These are phyloP conservation scores for Lignosus rhinocerotis DNA, from an alignment of 1,284 basidiomycete genomes.

Conservation along the genomic window DNA sequence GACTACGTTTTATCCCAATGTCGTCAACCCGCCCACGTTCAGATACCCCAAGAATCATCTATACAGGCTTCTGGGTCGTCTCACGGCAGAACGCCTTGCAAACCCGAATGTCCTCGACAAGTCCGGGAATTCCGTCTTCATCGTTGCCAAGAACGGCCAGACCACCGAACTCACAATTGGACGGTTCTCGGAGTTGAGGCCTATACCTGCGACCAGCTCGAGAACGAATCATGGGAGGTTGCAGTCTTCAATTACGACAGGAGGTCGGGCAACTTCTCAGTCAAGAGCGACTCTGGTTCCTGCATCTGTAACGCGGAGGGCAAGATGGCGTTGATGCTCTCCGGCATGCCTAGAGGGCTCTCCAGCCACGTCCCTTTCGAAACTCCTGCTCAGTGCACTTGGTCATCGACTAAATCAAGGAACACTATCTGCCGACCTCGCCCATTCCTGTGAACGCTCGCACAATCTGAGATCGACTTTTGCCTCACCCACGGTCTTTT, in stretches of 20 bases:
- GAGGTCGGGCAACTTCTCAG: constrained; percentile 22
- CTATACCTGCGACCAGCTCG: constrained; percentile 14
- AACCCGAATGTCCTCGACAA: neutral
- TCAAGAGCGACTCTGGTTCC: constrained; percentile 31
- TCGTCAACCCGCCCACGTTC: neutral
- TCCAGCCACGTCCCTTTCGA: constrained; percentile 30
- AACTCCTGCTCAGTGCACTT: constrained; percentile 30
- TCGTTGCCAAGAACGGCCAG: constrained; percentile 25
- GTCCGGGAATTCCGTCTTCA: constrained; percentile 12
- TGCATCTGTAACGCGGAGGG: constrained; percentile 31
- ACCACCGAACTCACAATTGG: constrained; percentile 26
- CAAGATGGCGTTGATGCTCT: constrained; percentile 28
- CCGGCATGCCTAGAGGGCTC: constrained; percentile 14
- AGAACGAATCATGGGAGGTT: constrained; percentile 23
- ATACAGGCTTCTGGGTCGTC: neutral
- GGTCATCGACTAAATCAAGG: constrained; percentile 26
- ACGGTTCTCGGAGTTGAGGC: constrained; percentile 22
- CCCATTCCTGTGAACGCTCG: too few species aligned
- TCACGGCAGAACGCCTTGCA: neutral
- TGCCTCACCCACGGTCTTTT: too few species aligned
- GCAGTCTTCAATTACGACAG: constrained; percentile 21
- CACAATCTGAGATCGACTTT: too few species aligned
- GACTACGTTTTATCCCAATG: neutral
- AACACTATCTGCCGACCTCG: constrained; percentile 23
- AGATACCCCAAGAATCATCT: neutral